These are phyloP conservation scores for Monosporozyma solicola DNA, from an alignment of 805 yeast genomes.

Conservation along the genomic window DNA sequence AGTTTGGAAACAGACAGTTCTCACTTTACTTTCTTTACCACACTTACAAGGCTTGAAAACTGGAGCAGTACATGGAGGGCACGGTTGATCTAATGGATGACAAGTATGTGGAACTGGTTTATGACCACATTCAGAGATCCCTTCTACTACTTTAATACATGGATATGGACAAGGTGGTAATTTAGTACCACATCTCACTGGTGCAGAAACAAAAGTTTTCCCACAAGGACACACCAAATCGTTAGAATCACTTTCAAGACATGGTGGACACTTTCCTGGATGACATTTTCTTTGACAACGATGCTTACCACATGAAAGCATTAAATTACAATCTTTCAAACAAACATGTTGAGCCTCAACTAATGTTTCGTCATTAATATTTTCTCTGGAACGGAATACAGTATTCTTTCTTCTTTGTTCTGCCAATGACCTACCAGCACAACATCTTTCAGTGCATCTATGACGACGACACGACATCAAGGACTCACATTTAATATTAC, in stretches of 20 bases:
- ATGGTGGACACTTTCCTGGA: constrained; percentile 70
- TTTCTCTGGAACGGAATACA: constrained; percentile 27
- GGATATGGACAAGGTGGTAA: constrained; percentile 57
- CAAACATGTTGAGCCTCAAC: constrained; percentile 74
- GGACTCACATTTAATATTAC: constrained; percentile 66
- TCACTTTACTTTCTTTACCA: constrained; percentile 41
- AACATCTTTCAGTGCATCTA: constrained; percentile 60
- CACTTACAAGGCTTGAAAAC: constrained; percentile 55
- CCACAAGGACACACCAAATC: constrained; percentile 80
- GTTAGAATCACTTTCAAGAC: constrained; percentile 70
- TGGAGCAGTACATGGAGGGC: constrained; percentile 70
- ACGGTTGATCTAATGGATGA: constrained; percentile 52
- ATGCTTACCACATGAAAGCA: constrained; percentile 60
- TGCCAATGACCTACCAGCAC: constrained; percentile 58
- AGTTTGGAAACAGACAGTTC: constrained; percentile 60
- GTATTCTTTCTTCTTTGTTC: constrained; percentile 36
- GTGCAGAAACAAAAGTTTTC: constrained; percentile 65
- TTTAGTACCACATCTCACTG: constrained; percentile 73
- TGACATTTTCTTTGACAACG: constrained; percentile 66
- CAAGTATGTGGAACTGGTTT: constrained; percentile 60
- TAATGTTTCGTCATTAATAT: constrained; percentile 41
- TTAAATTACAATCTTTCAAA: constrained; percentile 51
- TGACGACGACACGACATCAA: constrained; percentile 74
- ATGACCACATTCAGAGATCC: constrained; percentile 56
- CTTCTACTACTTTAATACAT: constrained; percentile 42